Percentiles rank a stretch among this genome's conserved stretches.
These are phyloP conservation scores for Fereydounia khargensis DNA, from an alignment of 1,284 basidiomycete genomes.

Conservation along the genomic window DNA sequence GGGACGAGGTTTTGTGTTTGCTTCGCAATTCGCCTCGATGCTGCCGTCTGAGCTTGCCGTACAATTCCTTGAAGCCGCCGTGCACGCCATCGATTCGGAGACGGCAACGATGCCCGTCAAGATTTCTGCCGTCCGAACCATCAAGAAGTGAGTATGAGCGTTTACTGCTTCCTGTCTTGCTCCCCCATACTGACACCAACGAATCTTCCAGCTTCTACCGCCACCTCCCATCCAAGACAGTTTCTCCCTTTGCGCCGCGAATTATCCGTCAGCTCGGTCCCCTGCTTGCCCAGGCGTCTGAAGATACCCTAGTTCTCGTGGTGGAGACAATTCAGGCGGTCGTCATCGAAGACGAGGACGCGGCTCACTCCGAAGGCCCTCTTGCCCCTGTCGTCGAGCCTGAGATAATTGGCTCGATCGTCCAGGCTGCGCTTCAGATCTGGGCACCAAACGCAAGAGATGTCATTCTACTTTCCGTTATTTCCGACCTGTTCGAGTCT, in stretches of 20 bases:
- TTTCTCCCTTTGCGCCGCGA: constrained; percentile 67
- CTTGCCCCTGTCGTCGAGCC: constrained; percentile 16
- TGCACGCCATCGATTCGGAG: constrained; percentile 74
- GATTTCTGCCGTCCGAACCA: constrained; percentile 72
- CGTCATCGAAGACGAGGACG: constrained; percentile 68
- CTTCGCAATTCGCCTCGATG: constrained; percentile 77
- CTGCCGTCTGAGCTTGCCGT: constrained; percentile 66
- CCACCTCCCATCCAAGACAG: constrained; percentile 62
- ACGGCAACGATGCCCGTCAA: constrained; percentile 79
- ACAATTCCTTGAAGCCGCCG: constrained; percentile 75
- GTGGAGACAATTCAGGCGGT: constrained; percentile 79
- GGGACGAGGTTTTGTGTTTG: constrained; percentile 90
- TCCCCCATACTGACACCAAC: too few relatives aligned
- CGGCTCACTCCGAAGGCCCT: constrained; percentile 1
- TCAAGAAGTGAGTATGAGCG: too few relatives aligned
- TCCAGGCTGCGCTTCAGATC: constrained; percentile 66
- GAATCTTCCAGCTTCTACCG: too few relatives aligned
- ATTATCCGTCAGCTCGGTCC: constrained; percentile 82
- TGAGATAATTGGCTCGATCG: constrained; percentile 32
- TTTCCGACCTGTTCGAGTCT: constrained; percentile 74
- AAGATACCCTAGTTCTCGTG: constrained; percentile 85
- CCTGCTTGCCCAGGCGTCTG: constrained; percentile 74
- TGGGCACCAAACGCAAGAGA: constrained; percentile 72
- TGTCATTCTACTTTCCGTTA: constrained; percentile 80
- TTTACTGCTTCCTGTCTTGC: too few relatives aligned